These are phyloP conservation scores for Solanum sitiens DNA, from an alignment of 257 asterid species.

Conservation along the genomic window DNA sequence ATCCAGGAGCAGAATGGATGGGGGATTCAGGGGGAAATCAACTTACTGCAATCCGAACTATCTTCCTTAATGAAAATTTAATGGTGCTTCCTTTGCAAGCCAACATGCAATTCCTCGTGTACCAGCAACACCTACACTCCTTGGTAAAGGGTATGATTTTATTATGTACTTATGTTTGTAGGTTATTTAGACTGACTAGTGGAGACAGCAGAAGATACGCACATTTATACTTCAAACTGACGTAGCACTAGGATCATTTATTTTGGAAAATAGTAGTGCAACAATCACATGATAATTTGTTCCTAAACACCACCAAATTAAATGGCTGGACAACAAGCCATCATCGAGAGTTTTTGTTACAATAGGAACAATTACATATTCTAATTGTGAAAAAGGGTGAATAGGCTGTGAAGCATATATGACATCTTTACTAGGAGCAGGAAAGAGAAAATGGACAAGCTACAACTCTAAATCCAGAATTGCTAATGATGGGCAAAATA, in stretches of 20 bases:
- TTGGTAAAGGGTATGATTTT: constrained; percentile 66
- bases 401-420: not conserved
- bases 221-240: not conserved
- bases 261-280: not conserved
- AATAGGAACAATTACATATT: not conserved
- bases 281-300: not conserved
- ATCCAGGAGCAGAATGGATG: constrained; percentile 30
- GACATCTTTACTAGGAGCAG: not conserved
- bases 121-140: constrained; percentile 37
- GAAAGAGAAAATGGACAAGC: not conserved
- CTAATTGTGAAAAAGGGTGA: not conserved
- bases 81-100: constrained; percentile 38
- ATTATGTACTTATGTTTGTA: not conserved
- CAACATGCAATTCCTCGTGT: constrained; percentile 28
- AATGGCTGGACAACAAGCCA: not conserved
- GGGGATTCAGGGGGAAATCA: constrained; percentile 30
- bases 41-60: constrained; percentile 23
- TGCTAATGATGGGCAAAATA: not conserved
- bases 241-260: not conserved
- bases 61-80: constrained; percentile 30
- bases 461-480: not conserved
- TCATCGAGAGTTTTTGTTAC: not conserved
- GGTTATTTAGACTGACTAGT: not conserved
- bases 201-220: not conserved
- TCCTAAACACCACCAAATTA: not conserved